Percentiles rank a stretch among this genome's conserved stretches.
These are phyloP conservation scores for Hygrophila difformis DNA, from an alignment of 257 asterid species.

Conservation along the genomic window DNA sequence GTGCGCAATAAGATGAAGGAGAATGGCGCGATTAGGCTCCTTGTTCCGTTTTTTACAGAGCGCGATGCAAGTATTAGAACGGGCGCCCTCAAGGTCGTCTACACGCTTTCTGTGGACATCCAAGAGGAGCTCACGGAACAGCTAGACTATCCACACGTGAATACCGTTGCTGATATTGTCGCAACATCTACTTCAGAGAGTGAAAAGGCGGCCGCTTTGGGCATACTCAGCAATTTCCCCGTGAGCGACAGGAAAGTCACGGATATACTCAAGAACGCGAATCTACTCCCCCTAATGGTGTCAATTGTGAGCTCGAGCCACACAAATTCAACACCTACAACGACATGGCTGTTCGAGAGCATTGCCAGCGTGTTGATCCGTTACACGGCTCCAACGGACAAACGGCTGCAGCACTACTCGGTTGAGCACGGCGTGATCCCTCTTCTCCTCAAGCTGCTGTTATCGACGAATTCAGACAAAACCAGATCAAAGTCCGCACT, in stretches of 20 bases:
- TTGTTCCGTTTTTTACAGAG: conserved; percentile 51
- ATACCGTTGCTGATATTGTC: conserved; percentile 26
- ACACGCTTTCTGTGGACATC: conserved; percentile 35
- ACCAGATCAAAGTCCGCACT: conserved; percentile 53
- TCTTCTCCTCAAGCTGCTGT: conserved; percentile 47
- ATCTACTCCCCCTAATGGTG: conserved; percentile 37
- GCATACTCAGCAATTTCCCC: conserved; percentile 62
- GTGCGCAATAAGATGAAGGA: conserved; percentile 65
- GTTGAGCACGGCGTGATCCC: conserved; percentile 48
- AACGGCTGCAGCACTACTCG: conserved; percentile 51
- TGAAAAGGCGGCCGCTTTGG: conserved; percentile 69
- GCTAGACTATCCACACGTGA: conserved; percentile 39
- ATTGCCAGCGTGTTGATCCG: conserved; percentile 47
- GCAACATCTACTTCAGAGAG: conserved; percentile 29
- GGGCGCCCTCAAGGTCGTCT: conserved; percentile 44
- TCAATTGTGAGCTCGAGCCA: conserved; percentile 22
- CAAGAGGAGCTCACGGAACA: conserved; percentile 46
- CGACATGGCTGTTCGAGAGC: conserved; percentile 35
- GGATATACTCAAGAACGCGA: conserved; percentile 37
- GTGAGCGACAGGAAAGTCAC: conserved; percentile 44
- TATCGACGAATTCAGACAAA: conserved; percentile 27
- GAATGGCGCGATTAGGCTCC: conserved; percentile 58
- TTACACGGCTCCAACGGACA: conserved; percentile 57
- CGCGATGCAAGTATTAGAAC: conserved; percentile 32
- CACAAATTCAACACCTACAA: conserved; percentile 13